Base-by-base conservation (phyloP, 345 rosid genomes). In the Aegle marmelos region DNA sequence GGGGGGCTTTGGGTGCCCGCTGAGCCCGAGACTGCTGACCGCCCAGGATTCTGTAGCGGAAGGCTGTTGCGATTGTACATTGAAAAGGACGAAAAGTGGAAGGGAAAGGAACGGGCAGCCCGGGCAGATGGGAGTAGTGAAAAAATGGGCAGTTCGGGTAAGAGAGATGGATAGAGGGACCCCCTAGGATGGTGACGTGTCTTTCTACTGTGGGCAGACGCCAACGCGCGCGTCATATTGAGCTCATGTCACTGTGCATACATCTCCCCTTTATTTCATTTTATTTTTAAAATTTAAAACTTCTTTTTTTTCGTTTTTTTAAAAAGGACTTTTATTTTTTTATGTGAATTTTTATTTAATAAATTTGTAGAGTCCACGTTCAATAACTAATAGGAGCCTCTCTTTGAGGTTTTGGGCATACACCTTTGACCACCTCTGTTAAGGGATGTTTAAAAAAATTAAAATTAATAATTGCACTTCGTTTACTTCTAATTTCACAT, bases 111-210 rank as follows among this genome's bases (percentile, higher is more conserved):
- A 4, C 34, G 85, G 85, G 83, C 77, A 77, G 75, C 9, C 17
- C 70, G 82, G 86, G 85, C 78, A 79, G 75, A n/a, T 36, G 33
- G 60, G 45, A 14, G 58, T n/a, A 45, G 54, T 22, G 67, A 57
- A 63, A 79, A 65, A 30, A 0, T 27, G 85, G 83, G 70, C 70
- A 74, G 76, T 1, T 7, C 13, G 85, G 80, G 82, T 27, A 72
- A 17, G 79, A 61, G 28, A 63, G 59, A 64, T 66, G 54, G 5
- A n/a, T 19, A 13, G 30, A 0, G 81, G 87, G 83, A 50, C 84
- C 88, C 76, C 80, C 36, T 4, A 39, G 4, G 81, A 75, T 24
- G 76, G 81, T 84, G 86, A 86, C 83, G 82, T 85, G 83, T 85
- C 80, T 73, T 30, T 9, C 69, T 72, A 13, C 33, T 39, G 68